Percentiles rank a stretch among this genome's conserved stretches.
Conservation (phyloP, 1,139 yeast species). For the Geotrichum restrictum region DNA sequence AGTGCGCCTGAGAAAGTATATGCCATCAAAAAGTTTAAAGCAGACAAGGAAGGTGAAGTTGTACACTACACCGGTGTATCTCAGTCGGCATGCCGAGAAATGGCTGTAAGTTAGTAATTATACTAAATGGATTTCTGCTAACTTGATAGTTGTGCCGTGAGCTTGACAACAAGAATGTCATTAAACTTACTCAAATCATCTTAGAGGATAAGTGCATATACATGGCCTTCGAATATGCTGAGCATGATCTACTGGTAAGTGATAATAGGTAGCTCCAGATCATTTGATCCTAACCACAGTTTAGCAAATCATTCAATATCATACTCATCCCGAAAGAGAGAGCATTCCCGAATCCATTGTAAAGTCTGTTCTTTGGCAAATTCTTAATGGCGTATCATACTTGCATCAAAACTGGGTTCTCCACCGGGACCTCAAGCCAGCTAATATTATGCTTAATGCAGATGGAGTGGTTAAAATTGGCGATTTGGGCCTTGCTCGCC, state of each 20-base stretch:
- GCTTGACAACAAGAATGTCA: slow-evolving; percentile 71
- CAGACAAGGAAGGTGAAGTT: slow-evolving; percentile 88
- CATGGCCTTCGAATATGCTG: slow-evolving; percentile 94
- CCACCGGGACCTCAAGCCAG: slow-evolving; percentile 95
- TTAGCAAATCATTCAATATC: slow-evolving; percentile 84
- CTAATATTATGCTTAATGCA: slow-evolving; percentile 91
- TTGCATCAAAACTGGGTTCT: slow-evolving; percentile 93
- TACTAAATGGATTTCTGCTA: neutral
- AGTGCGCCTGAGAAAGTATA: slow-evolving; percentile 25
- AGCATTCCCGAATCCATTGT: slow-evolving; percentile 73
- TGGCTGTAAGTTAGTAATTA: slow-evolving; percentile 48
- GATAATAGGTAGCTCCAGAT: neutral
- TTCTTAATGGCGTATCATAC: slow-evolving; percentile 83
- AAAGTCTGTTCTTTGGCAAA: slow-evolving; percentile 86
- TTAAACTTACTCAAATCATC: slow-evolving; percentile 77
- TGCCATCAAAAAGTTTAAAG: slow-evolving; percentile 95
- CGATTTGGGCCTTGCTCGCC: slow-evolving; percentile 89
- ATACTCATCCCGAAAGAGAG: slow-evolving; percentile 80
- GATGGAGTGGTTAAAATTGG: slow-evolving; percentile 92
- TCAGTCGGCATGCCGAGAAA: slow-evolving; percentile 93
- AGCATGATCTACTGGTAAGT: slow-evolving; percentile 69
- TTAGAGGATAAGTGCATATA: slow-evolving; percentile 86
- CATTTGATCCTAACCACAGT: neutral
- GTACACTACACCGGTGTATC: slow-evolving; percentile 91
- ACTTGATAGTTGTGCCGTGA: slow-evolving; percentile 63